These are phyloP conservation scores for Penicillium paxilli DNA, from an alignment of 495 filamentous ascomycete genomes.

Conservation along the genomic window DNA sequence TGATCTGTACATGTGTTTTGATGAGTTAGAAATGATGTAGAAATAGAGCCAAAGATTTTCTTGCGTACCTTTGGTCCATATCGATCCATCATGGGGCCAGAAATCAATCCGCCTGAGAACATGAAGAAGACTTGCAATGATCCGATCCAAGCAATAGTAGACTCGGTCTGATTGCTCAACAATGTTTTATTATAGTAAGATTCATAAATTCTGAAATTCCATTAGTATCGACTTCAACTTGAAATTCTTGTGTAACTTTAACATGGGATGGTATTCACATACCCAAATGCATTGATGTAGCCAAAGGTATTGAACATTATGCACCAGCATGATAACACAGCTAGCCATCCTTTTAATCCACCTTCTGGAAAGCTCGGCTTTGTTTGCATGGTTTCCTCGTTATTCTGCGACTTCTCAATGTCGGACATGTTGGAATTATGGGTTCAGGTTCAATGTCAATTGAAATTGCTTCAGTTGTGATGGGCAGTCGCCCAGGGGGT, in stretches of 20 bases:
- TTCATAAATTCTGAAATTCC: background rate
- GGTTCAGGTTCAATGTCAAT: background rate
- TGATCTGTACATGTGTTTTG: conserved; percentile 28
- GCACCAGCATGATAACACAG: conserved; percentile 56
- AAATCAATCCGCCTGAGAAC: conserved; percentile 24
- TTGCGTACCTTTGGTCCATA: conserved; percentile 20
- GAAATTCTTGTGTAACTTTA: too few species aligned
- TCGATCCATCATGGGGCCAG: conserved; percentile 29
- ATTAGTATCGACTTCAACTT: background rate
- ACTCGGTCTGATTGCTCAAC: conserved; percentile 17
- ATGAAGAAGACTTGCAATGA: conserved; percentile 38
- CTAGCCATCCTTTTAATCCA: conserved; percentile 56
- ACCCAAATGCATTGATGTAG: conserved; percentile 53
- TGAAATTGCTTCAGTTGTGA: too few species aligned
- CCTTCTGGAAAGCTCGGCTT: conserved; percentile 45
- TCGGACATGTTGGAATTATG: background rate
- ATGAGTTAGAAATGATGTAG: too few species aligned
- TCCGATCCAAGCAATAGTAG: conserved; percentile 47
- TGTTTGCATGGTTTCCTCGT: background rate
- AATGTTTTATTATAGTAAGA: background rate
- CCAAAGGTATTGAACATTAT: conserved; percentile 59
- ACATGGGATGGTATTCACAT: conserved; percentile 4
- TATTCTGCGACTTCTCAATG: background rate
- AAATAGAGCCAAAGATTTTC: too few species aligned
- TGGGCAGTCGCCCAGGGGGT: background rate